Evolutionary conservation across 768 basidiomycete genomes (phyloP).

Genomic region (Coprinopsis marcescibilis): DNA sequence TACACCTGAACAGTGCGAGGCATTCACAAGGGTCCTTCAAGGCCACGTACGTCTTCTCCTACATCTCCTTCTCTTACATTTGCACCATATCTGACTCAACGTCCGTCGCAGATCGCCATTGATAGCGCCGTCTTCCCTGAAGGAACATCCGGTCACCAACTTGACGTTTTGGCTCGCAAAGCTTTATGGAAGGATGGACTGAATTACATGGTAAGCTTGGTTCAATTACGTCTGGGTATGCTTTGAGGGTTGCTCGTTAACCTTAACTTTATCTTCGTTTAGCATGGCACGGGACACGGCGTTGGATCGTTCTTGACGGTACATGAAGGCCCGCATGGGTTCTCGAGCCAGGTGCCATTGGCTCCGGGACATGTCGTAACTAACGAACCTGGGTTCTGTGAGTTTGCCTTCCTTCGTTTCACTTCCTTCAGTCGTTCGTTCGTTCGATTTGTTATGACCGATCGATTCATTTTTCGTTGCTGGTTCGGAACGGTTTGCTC

Average conservation of each 20-base stretch:
- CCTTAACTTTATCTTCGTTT: neutral
- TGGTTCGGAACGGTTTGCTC: conserved; percentile 1
- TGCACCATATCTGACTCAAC: conserved; percentile 9
- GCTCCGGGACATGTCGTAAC: conserved; percentile 87
- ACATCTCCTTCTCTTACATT: conserved; percentile 14
- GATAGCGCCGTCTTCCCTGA: conserved; percentile 87
- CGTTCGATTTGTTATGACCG: too few relatives aligned
- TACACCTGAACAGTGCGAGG: conserved; percentile 78
- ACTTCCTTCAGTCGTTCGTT: too few relatives aligned
- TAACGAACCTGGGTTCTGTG: conserved; percentile 92
- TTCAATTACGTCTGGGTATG: neutral
- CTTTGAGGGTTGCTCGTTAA: too few relatives aligned
- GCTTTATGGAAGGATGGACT: conserved; percentile 84
- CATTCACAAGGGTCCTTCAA: conserved; percentile 92
- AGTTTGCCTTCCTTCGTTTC: conserved; percentile 26
- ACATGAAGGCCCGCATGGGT: conserved; percentile 80
- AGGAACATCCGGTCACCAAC: conserved; percentile 75
- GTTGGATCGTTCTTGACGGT: conserved; percentile 84
- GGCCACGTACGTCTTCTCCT: conserved; percentile 74
- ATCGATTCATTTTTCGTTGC: neutral
- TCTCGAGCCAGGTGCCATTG: conserved; percentile 63
- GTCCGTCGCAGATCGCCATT: conserved; percentile 66
- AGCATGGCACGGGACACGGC: conserved; percentile 93
- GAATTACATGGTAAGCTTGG: conserved; percentile 61
- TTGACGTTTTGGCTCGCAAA: conserved; percentile 87